These are phyloP conservation scores for Yamadazyma olivae DNA, from an alignment of 805 yeast species.

Conservation along the genomic window DNA sequence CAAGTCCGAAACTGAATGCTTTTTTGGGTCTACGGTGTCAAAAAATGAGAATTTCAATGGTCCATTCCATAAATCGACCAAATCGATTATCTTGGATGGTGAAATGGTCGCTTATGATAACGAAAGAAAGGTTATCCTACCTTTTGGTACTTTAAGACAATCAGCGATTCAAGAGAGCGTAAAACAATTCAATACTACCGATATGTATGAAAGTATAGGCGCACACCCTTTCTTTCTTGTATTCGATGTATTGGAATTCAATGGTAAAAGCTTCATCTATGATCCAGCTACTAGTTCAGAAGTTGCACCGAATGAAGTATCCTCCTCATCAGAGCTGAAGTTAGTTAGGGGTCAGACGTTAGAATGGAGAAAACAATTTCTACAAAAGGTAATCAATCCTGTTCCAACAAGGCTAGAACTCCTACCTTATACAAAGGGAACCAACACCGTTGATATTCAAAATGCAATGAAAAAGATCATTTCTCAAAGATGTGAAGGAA, in stretches of 20 bases:
- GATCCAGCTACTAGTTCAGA: background rate
- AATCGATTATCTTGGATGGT: slow-evolving; percentile 66
- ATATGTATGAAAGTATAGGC: slow-evolving; percentile 29
- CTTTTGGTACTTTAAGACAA: slow-evolving; percentile 77
- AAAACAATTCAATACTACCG: slow-evolving; percentile 34
- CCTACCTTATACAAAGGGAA: slow-evolving; percentile 37
- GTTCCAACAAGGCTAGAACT: slow-evolving; percentile 50
- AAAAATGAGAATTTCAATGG: slow-evolving; percentile 14
- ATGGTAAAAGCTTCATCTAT: slow-evolving; percentile 60
- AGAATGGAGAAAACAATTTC: slow-evolving; percentile 49
- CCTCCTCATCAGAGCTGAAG: background rate
- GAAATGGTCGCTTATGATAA: slow-evolving; percentile 91
- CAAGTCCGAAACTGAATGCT: background rate
- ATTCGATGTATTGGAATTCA: slow-evolving; percentile 71
- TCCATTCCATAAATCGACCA: slow-evolving; percentile 37
- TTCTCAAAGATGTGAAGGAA: slow-evolving; percentile 70
- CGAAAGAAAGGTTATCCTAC: slow-evolving; percentile 51
- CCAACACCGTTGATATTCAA: slow-evolving; percentile 51
- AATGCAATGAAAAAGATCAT: slow-evolving; percentile 57
- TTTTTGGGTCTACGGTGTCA: too few species aligned
- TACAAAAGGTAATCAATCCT: slow-evolving; percentile 45
- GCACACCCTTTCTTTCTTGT: slow-evolving; percentile 56
- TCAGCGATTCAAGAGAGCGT: slow-evolving; percentile 57
- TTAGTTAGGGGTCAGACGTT: slow-evolving; percentile 23
- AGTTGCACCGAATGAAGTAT: background rate